phyloP scores from a whole-genome alignment of 2,329 filamentous ascomycete species.

The Celoporthe dispersa region DNA sequence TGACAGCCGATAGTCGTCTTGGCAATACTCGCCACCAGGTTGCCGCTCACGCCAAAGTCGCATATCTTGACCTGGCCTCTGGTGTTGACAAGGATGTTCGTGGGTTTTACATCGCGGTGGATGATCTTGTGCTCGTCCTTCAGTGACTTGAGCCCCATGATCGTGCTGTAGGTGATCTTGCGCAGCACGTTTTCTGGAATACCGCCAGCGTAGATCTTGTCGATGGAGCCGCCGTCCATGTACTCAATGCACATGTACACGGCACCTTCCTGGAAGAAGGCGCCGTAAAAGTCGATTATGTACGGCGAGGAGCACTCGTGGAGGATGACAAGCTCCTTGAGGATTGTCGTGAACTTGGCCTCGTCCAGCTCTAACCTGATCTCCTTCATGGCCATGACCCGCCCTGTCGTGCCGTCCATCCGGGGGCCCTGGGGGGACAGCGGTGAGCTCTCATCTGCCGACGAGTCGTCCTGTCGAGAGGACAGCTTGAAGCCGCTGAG shows the following conservation, averaged over 20 bases:
- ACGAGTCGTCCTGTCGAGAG: constrained; percentile 42
- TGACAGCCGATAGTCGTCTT: constrained; percentile 99
- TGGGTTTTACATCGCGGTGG: constrained; percentile 96
- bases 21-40: constrained; percentile 94
- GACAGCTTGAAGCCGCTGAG: constrained; percentile 53
- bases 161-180: constrained; percentile 88
- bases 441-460: constrained; percentile 37
- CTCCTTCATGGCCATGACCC: constrained; percentile 99
- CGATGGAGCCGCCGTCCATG: constrained; percentile 98
- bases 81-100: constrained; percentile 94
- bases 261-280: constrained; percentile 97
- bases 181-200: constrained; percentile 86
- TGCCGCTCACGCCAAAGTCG: constrained; percentile 96
- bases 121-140: constrained; percentile 99
- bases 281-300: constrained; percentile 98
- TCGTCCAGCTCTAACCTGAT: constrained; percentile 95
- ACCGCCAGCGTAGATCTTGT: constrained; percentile 90
- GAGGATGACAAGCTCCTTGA: constrained; percentile 95
- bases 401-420: constrained; percentile 63
- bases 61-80: constrained; percentile 95
- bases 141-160: constrained; percentile 87
- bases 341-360: constrained; percentile 93
- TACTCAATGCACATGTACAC: constrained; percentile 99
- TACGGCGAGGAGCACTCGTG: constrained; percentile 94
- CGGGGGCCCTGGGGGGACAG: constrained; percentile 32